These are phyloP conservation scores for Candida tammaniensis DNA, from an alignment of 805 yeast genomes.

Conservation along the genomic window DNA sequence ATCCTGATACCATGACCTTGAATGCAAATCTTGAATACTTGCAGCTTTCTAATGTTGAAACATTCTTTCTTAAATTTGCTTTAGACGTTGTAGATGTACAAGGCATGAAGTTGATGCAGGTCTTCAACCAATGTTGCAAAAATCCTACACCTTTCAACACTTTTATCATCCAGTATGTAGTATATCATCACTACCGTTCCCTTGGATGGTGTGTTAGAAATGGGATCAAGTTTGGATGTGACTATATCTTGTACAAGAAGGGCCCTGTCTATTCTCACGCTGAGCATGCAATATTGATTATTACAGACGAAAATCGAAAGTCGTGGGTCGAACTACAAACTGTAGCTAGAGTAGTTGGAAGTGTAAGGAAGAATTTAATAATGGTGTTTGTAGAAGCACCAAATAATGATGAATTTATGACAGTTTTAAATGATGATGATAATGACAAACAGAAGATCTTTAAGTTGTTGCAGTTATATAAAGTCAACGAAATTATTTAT, in stretches of 20 bases:
- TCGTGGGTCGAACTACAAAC: constrained; percentile 60
- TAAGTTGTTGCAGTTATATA: constrained; percentile 41
- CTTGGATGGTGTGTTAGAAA: constrained; percentile 93
- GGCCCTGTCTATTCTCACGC: constrained; percentile 98
- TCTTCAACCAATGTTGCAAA: constrained; percentile 20
- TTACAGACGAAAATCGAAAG: constrained; percentile 37
- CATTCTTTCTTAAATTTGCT: constrained; percentile 62
- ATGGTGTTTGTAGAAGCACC: constrained; percentile 66
- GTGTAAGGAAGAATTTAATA: constrained; percentile 78
- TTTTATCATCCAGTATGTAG: constrained; percentile 60
- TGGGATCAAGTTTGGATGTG: constrained; percentile 92
- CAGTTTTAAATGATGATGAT: constrained; percentile 7
- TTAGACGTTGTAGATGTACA: constrained; percentile 46
- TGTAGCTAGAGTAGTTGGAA: constrained; percentile 76
- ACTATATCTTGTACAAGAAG: constrained; percentile 72
- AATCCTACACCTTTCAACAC: constrained; percentile 15
- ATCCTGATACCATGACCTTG: constrained; percentile 10
- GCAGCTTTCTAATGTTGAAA: constrained; percentile 76
- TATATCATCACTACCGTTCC: constrained; percentile 82
- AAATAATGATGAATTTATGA: constrained; percentile 24
- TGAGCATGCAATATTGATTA: constrained; percentile 65
- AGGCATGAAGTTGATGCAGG: constrained; percentile 13
- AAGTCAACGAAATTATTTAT: constrained; percentile 64
- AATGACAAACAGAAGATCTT: constrained; percentile 18
- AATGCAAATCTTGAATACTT: constrained; percentile 44